Evolutionary conservation across 768 basidiomycete genomes (phyloP), one percentile per base, ranked within the genome.

Genomic region (Scleroderma citrinum): DNA sequence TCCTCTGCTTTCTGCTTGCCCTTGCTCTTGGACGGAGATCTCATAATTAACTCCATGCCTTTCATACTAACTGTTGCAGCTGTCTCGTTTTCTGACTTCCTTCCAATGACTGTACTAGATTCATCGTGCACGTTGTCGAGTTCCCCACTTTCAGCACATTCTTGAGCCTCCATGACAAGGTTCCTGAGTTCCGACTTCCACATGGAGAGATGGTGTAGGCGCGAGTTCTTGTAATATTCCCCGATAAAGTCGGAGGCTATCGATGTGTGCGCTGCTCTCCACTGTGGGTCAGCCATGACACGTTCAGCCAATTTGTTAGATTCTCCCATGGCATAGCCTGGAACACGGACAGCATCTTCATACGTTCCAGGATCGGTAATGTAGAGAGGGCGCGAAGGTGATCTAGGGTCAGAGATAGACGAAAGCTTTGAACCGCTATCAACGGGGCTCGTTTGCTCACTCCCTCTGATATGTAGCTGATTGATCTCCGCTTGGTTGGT

Each of bases 121-220:
- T 31, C 51, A 3, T 38, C 47, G 4, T 42, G 52, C 7, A 53
- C 35, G 1, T 12, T 46, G 30, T 57, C 60, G 0, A 51, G 36
- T 3, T 55, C 55, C 1, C 64, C 68, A 13, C 57, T 63, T 60
- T 90, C 87, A 0, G 79, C 80, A 8, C 77, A 77, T 54, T 83
- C 82, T 59, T 90, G 88, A 0, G 93, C 90, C 59, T 87, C 79
- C 16, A 79, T 74, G 1, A 96, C 88, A 8, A 96, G 76, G 14
- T 74, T 71, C 59, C 83, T 84, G 34, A 97, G 74, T 59, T 98
- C 94, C 0, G 88, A 78, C 65, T 98, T 99, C 90, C 91, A 95
- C 2, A 82, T 85, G 5, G 88, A 83, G 11, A 99, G 68, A 59
- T 94, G 87, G 57, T 99, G 96, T n/a, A 99, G 71, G 2, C 96